phyloP scores from a whole-genome alignment of 2,329 filamentous ascomycete species.

The Ophidiomyces ophidiicola region DNA sequence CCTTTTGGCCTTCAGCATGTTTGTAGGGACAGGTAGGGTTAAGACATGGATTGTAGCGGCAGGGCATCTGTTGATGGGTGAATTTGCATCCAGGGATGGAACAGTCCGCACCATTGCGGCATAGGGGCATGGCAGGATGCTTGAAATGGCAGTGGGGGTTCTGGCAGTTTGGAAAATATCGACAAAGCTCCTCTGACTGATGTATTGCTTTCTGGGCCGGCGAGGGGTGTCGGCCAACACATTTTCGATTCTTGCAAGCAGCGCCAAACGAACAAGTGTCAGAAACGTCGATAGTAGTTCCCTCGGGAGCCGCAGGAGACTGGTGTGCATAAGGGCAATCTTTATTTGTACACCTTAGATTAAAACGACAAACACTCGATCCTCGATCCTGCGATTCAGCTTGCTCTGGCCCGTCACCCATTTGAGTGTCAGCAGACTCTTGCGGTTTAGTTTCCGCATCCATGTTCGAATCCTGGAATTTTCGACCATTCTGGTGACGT shows the following conservation, averaged over 20 bases:
- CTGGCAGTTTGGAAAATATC: slow-evolving; percentile 82
- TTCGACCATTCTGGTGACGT: slow-evolving; percentile 3
- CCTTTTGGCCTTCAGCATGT: slow-evolving; percentile 82
- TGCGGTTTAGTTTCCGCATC: slow-evolving; percentile 23
- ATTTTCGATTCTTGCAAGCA: slow-evolving; percentile 93
- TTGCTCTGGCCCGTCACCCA: slow-evolving; percentile 21
- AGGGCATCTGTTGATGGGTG: slow-evolving; percentile 70
- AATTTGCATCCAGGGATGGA: slow-evolving; percentile 73
- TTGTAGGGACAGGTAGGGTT: slow-evolving; percentile 82
- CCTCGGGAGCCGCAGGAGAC: slow-evolving; percentile 74
- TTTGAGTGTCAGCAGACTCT: slow-evolving; percentile 27
- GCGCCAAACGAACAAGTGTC: slow-evolving; percentile 75
- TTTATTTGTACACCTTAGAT: slow-evolving; percentile 73
- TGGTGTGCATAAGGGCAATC: slow-evolving; percentile 92
- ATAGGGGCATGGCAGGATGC: slow-evolving; percentile 75
- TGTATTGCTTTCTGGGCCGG: slow-evolving; percentile 68
- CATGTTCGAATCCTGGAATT: slow-evolving; percentile 15
- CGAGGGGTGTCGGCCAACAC: slow-evolving; percentile 80
- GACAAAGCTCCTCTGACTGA: slow-evolving; percentile 75
- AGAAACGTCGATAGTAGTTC: slow-evolving; percentile 61
- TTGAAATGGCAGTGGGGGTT: slow-evolving; percentile 80
- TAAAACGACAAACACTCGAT: slow-evolving; percentile 70
- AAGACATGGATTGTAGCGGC: slow-evolving; percentile 82
- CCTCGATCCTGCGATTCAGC: slow-evolving; percentile 43
- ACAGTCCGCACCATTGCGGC: slow-evolving; percentile 85